Evolutionary conservation across 345 rosid species (phyloP), one percentile per base, ranked within the genome.

Genomic region (Eucalyptus caleyi): DNA sequence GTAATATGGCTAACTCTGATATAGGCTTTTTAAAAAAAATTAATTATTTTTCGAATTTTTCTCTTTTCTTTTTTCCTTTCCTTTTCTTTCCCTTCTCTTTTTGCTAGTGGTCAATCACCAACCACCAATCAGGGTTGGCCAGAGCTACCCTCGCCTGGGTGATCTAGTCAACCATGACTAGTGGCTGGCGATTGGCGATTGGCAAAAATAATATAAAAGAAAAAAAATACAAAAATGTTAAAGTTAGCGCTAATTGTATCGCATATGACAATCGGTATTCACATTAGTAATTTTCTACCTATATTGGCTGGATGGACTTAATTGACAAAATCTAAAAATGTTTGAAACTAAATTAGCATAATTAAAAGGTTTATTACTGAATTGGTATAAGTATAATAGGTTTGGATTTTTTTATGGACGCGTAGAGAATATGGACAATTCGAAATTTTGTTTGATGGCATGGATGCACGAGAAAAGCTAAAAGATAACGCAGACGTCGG

Each of bases 1-100:
- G 30, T 56, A 1, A 56, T 10, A 56, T 10, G 30, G 11, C 30
- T 10, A 0, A 24, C 6, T 9, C 0, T 56, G 3, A 56, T 24
- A 24, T 56, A 24, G 30, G 27, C 6, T 23, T 56, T 56, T 56
- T 2, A 1, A 7, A 53, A 51, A 1, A 18, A 53, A 19, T 0
- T 8, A 56, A 24, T 24, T 2, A 10, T 23, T 56, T 56, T 24
- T 56, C 1, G 0, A 56, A 9, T 9, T 56, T 56, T 56, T 56
- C 12, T 56, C 11, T 56, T 56, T 24, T 24, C 0, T 21, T 5
- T 56, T 56, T 56, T 56, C 6, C 3, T 56, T 56, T 56, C 14
- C 1, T 56, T 56, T 56, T 56, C 30, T 56, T 56, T 23, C 2
- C 30, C 6, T 56, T 24, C 3, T 56, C 62, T 56, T 56, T 56